Conservation (phyloP, 2,329 filamentous ascomycete species). For the Scortechinia acanthostroma region DNA sequence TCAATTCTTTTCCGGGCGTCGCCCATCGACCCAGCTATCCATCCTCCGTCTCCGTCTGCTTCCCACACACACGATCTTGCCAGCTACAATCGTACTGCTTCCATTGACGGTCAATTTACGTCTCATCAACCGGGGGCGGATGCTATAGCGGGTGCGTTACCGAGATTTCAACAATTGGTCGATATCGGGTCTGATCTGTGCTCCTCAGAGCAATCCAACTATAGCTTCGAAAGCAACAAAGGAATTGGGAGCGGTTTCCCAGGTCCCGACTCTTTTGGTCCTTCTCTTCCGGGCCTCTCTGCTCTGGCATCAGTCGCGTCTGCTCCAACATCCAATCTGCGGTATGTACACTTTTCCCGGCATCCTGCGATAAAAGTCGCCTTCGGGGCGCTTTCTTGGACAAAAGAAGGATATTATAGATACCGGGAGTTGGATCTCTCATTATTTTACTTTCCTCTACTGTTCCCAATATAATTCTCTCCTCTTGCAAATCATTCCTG, state of each 20-base stretch:
- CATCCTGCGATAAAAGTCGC: too few species aligned
- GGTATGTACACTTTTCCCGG: background rate
- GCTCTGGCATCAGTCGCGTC: slow-evolving; percentile 1
- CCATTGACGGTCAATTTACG: background rate
- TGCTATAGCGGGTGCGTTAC: background rate
- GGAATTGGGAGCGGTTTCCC: background rate
- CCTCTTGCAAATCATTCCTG: too few species aligned
- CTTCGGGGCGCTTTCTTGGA: too few species aligned
- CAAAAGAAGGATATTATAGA: too few species aligned
- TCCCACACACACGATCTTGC: background rate
- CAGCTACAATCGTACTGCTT: background rate
- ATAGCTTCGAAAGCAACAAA: background rate
- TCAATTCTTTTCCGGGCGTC: background rate
- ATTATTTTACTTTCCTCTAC: too few species aligned
- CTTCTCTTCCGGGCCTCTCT: background rate
- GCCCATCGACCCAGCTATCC: slow-evolving; percentile 1
- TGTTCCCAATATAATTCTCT: too few species aligned
- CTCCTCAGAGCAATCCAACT: background rate
- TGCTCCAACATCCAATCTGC: slow-evolving; percentile 2
- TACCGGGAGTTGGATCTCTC: too few species aligned
- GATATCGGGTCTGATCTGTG: too few species aligned
- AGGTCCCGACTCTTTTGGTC: background rate
- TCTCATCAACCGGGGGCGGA: background rate
- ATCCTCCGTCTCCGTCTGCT: background rate
- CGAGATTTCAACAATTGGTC: too few species aligned